These are phyloP conservation scores for Cordyceps tenuipes DNA, from an alignment of 2,329 filamentous ascomycete genomes.

Conservation along the genomic window DNA sequence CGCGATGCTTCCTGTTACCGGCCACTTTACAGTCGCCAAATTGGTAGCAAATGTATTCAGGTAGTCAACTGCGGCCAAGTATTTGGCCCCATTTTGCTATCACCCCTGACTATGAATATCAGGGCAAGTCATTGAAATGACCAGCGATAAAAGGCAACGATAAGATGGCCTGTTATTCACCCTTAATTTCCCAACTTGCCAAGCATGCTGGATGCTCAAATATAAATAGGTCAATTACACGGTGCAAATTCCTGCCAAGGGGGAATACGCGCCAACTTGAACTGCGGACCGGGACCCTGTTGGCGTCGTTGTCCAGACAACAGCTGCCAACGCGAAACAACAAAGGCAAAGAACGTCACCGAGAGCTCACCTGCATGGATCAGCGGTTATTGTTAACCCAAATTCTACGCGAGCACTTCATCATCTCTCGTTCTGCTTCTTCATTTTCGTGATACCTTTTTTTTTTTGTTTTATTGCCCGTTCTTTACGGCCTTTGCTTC, in stretches of 20 bases:
- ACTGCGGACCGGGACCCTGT: background rate
- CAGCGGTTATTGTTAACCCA: background rate
- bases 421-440: background rate
- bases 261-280: background rate
- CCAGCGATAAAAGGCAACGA: too few relatives aligned
- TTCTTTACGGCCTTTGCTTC: background rate
- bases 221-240: too few relatives aligned
- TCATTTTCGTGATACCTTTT: background rate
- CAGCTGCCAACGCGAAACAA: background rate
- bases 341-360: constrained; percentile 11
- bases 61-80: too few relatives aligned
- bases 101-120: too few relatives aligned
- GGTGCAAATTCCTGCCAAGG: background rate
- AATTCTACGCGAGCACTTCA: background rate
- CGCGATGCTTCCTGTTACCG: too few relatives aligned
- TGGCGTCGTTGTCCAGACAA: constrained; percentile 5
- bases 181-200: background rate
- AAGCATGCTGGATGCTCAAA: too few relatives aligned
- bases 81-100: too few relatives aligned
- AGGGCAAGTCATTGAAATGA: too few relatives aligned
- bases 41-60: too few relatives aligned
- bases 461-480: background rate
- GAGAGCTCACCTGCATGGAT: constrained; percentile 4
- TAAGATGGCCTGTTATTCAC: background rate
- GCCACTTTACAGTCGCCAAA: too few relatives aligned